Conservation (phyloP, 352 stramenopile species). For the Pythium phragmitis region DNA sequence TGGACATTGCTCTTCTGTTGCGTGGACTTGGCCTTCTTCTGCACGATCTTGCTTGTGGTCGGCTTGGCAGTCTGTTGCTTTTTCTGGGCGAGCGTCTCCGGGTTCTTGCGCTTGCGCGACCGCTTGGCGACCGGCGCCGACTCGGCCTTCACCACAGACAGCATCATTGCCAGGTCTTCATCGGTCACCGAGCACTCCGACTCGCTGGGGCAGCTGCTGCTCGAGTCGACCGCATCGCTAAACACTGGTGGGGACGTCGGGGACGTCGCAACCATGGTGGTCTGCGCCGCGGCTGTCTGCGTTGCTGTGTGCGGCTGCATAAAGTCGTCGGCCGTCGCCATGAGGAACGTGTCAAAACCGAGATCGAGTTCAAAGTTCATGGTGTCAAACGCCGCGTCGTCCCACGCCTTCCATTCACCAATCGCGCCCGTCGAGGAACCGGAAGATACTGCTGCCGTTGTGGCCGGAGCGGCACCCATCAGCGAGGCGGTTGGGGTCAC, state of each 20-base stretch:
- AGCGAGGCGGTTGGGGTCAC: slow-evolving; percentile 1
- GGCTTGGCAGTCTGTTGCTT: slow-evolving; percentile 10
- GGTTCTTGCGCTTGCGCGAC: slow-evolving; percentile 65
- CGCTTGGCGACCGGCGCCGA: slow-evolving; percentile 15
- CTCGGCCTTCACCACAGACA: slow-evolving; percentile 10
- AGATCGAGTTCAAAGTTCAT: slow-evolving; percentile 59
- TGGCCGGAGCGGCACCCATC: not conserved
- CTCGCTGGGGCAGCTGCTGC: slow-evolving; percentile 27
- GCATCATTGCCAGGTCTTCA: slow-evolving; percentile 16
- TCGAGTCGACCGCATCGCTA: slow-evolving; percentile 21
- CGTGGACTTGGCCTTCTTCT: slow-evolving; percentile 27
- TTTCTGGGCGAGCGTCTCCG: slow-evolving; percentile 29
- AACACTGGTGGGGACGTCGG: slow-evolving; percentile 25
- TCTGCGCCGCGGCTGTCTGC: slow-evolving; percentile 12
- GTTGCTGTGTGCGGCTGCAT: slow-evolving; percentile 47
- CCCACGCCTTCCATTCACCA: slow-evolving; percentile 44
- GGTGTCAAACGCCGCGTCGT: slow-evolving; percentile 40
- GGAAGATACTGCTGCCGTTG: not conserved
- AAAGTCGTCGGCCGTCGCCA: slow-evolving; percentile 61
- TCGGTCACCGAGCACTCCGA: slow-evolving; percentile 24
- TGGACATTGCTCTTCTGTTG: slow-evolving; percentile 20
- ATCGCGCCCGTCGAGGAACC: not conserved
- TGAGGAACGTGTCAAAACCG: slow-evolving; percentile 59
- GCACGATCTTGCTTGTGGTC: slow-evolving; percentile 19
- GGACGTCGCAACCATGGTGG: not conserved